phyloP scores from a whole-genome alignment of 331 rosid genomes.

The Acacia concinna region DNA sequence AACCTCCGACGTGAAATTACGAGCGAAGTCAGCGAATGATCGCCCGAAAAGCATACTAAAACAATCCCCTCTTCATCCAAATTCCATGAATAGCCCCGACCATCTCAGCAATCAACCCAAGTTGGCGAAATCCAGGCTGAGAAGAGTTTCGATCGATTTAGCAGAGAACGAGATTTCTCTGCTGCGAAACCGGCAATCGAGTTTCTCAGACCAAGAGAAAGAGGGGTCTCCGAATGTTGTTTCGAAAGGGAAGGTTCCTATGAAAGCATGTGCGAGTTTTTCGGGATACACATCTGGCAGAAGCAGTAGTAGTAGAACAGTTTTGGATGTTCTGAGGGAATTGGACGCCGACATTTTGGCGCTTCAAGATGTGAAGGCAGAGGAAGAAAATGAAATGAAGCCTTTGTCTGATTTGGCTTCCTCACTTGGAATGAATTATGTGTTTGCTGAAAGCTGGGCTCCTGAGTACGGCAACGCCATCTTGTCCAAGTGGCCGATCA shows the following conservation, averaged over 20 bases:
- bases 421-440: constrained; percentile 78
- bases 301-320: constrained; percentile 44
- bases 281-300: neutral
- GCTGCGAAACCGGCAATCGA: constrained; percentile 54
- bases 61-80: constrained; percentile 60
- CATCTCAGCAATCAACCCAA: constrained; percentile 38
- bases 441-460: constrained; percentile 97
- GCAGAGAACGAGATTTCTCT: constrained; percentile 90
- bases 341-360: constrained; percentile 84
- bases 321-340: constrained; percentile 81
- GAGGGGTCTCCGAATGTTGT: constrained; percentile 30
- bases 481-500: constrained; percentile 89
- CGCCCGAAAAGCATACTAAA: constrained; percentile 80
- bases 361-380: constrained; percentile 93
- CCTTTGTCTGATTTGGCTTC: constrained; percentile 87
- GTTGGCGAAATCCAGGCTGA: constrained; percentile 50
- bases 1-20: constrained; percentile 23
- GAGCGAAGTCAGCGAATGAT: constrained; percentile 48
- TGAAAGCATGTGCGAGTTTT: constrained; percentile 39
- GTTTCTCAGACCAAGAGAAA: constrained; percentile 58
- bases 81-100: constrained; percentile 35
- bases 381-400: constrained; percentile 89
- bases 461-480: constrained; percentile 96
- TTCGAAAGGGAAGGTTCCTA: constrained; percentile 31
- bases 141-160: constrained; percentile 82